Conservation (phyloP, 768 basidiomycete species). For the Xerocomellus amylosporus region DNA sequence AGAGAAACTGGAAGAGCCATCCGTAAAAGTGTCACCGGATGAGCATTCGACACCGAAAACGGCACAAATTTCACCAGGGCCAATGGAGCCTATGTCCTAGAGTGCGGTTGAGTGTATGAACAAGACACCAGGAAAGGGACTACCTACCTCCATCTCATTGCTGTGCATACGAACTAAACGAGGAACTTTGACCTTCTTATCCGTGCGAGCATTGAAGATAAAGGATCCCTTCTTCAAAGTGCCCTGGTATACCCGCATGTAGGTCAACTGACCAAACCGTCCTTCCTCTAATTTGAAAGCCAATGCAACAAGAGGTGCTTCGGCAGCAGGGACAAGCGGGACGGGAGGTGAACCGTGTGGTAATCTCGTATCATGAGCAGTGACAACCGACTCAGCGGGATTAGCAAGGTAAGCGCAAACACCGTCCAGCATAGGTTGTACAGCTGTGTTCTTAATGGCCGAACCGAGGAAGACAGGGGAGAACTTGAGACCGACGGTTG, state of each 20-base stretch:
- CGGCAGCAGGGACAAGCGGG: slow-evolving; percentile 75
- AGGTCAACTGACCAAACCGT: slow-evolving; percentile 94
- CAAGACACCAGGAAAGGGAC: background rate
- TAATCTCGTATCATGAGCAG: slow-evolving; percentile 80
- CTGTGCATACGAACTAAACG: slow-evolving; percentile 96
- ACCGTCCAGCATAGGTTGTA: slow-evolving; percentile 92
- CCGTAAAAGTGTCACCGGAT: slow-evolving; percentile 96
- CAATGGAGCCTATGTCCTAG: slow-evolving; percentile 88
- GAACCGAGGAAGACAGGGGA: slow-evolving; percentile 97
- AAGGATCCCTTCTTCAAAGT: slow-evolving; percentile 79
- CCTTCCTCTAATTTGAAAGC: slow-evolving; percentile 99
- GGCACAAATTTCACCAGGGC: slow-evolving; percentile 98
- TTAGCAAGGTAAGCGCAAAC: slow-evolving; percentile 94
- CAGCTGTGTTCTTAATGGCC: slow-evolving; percentile 94
- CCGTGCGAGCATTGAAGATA: slow-evolving; percentile 90
- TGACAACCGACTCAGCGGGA: slow-evolving; percentile 72
- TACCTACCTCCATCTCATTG: slow-evolving; percentile 93
- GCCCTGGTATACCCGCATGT: slow-evolving; percentile 98
- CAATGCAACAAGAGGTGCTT: slow-evolving; percentile 85
- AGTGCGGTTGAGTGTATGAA: background rate
- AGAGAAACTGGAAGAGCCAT: slow-evolving; percentile 83
- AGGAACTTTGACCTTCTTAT: slow-evolving; percentile 97
- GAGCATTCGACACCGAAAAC: slow-evolving; percentile 99
- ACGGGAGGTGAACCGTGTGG: slow-evolving; percentile 66
- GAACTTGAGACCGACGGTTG: slow-evolving; percentile 86